Evolutionary conservation across 139 green algal genomes (phyloP).

Genomic region (Chlamydomonas sp.): DNA sequence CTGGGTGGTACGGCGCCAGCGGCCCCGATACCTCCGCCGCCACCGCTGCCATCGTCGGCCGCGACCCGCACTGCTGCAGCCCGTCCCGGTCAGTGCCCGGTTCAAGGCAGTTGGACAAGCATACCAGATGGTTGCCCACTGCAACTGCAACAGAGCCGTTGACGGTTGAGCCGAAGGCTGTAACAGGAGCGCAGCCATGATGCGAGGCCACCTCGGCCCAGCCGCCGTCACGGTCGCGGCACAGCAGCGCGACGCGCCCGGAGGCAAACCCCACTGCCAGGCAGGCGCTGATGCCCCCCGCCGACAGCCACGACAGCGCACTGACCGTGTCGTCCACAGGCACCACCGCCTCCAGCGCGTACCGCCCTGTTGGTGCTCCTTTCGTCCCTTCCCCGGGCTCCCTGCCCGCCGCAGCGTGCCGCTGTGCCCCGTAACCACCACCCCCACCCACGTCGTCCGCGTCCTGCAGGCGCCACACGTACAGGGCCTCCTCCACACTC

Average conservation of each 20-base stretch:
- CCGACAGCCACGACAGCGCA: slow-evolving; percentile 52
- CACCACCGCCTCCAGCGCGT: slow-evolving; percentile 48
- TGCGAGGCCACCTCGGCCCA: slow-evolving; percentile 30
- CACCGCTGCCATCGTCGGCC: neutral
- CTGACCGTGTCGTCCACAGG: slow-evolving; percentile 47
- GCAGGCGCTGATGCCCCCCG: slow-evolving; percentile 14
- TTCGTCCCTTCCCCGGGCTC: no score
- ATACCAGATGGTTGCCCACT: slow-evolving; percentile 32
- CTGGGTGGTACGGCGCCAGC: slow-evolving; percentile 53
- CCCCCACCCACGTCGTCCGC: neutral
- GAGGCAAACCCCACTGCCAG: slow-evolving; percentile 27
- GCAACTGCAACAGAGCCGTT: slow-evolving; percentile 11
- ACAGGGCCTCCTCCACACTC: slow-evolving; percentile 49
- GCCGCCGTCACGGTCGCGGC: slow-evolving; percentile 12
- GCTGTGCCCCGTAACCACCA: neutral
- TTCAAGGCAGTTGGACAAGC: slow-evolving; percentile 25
- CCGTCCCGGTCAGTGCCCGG: neutral
- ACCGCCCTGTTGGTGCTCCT: neutral
- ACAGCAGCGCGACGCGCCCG: slow-evolving; percentile 32
- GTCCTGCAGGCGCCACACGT: slow-evolving; percentile 43
- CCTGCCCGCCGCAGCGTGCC: no score
- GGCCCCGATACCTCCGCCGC: slow-evolving; percentile 16
- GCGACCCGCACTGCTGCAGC: neutral
- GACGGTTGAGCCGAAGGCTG: slow-evolving; percentile 14
- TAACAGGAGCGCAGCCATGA: neutral